Evolutionary conservation across 164 flowering plant species (phyloP).

Genomic region (Paratinospora sagittata): DNA sequence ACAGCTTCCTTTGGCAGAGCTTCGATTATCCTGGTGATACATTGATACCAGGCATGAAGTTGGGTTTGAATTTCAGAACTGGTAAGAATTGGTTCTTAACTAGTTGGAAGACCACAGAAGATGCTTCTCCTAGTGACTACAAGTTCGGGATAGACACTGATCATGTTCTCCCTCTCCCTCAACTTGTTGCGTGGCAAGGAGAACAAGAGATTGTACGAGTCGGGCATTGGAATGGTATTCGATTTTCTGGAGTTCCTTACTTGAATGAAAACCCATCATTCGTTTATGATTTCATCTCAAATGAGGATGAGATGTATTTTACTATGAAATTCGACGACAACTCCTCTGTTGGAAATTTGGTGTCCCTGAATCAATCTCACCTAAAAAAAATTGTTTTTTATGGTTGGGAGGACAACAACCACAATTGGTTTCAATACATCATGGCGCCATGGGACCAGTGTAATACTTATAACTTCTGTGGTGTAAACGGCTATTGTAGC

Average conservation of each 20-base stretch:
- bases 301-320: conserved; percentile 23
- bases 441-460: conserved; percentile 13
- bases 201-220: neutral
- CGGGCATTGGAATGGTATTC: conserved; percentile 10
- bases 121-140: conserved; percentile 14
- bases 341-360: conserved; percentile 11
- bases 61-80: conserved; percentile 11
- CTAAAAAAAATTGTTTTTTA: neutral
- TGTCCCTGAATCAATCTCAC: conserved; percentile 9
- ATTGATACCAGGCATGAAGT: conserved; percentile 17
- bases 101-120: conserved; percentile 4
- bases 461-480: conserved; percentile 1
- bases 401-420: conserved; percentile 4
- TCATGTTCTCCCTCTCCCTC: conserved; percentile 16
- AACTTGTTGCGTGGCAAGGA: conserved; percentile 2
- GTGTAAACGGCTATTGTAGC: conserved; percentile 24
- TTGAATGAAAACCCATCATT: neutral
- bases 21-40: conserved; percentile 33
- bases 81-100: conserved; percentile 8
- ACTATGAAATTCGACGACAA: neutral
- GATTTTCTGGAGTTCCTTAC: neutral
- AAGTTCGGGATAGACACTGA: conserved; percentile 3
- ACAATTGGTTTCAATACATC: conserved; percentile 1
- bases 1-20: conserved; percentile 33
- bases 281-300: neutral